These are phyloP conservation scores for Forsythia suspensa DNA, from an alignment of 257 asterid species.

Conservation along the genomic window DNA sequence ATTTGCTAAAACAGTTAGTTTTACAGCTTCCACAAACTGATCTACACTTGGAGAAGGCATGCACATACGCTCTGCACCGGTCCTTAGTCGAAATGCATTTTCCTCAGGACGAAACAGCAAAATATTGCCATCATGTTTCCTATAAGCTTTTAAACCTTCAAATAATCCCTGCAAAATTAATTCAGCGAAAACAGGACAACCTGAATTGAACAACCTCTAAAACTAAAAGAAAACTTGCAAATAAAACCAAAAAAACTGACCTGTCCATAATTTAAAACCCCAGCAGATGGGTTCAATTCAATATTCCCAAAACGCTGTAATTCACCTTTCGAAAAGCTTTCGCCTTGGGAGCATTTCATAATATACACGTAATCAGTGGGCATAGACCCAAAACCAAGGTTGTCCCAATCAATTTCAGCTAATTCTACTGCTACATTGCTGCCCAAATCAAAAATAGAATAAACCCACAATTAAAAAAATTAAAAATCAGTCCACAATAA, in stretches of 20 bases:
- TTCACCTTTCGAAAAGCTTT: constrained; percentile 66
- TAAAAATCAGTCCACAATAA: neutral
- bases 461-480: neutral
- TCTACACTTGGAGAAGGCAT: constrained; percentile 94
- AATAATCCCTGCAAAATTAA: constrained; percentile 66
- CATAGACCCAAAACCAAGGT: constrained; percentile 69
- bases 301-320: constrained; percentile 86
- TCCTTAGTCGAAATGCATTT: constrained; percentile 65
- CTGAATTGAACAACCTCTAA: neutral
- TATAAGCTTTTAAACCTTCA: constrained; percentile 88
- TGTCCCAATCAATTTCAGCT: constrained; percentile 88
- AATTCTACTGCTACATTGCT: constrained; percentile 52
- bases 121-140: constrained; percentile 78
- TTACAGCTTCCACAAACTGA: constrained; percentile 88
- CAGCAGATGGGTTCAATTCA: constrained; percentile 92
- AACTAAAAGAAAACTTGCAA: neutral
- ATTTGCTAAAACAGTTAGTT: constrained; percentile 79
- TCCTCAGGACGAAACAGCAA: constrained; percentile 88
- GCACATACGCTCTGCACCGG: constrained; percentile 98
- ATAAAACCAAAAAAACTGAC: constrained; percentile 38
- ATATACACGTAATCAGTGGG: constrained; percentile 89
- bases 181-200: neutral
- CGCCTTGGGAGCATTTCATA: constrained; percentile 80
- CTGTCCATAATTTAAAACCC: constrained; percentile 93
- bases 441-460: constrained; percentile 24